Conservation (phyloP, 345 rosid genomes). For the Hibiscus syriacus region DNA sequence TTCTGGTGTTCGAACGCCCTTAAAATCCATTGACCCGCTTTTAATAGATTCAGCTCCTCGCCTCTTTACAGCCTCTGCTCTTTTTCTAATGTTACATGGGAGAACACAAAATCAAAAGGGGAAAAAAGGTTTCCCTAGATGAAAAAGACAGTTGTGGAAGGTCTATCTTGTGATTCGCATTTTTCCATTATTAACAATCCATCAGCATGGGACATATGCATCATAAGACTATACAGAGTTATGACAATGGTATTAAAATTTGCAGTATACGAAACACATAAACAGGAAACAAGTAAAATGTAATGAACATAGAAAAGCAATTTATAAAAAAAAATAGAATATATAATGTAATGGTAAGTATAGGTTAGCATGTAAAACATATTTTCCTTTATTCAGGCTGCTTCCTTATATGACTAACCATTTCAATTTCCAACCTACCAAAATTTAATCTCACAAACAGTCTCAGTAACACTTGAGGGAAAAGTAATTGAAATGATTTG, state of each 20-base stretch:
- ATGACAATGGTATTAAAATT: background rate
- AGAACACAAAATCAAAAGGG: constrained; percentile 1
- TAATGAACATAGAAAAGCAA: no score
- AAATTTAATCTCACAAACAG: no score
- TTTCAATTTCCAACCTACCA: no score
- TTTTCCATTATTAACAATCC: background rate
- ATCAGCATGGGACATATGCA: background rate
- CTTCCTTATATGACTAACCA: no score
- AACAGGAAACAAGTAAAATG: background rate
- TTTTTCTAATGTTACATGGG: constrained; percentile 38
- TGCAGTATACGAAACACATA: background rate
- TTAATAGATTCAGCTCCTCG: constrained; percentile 67
- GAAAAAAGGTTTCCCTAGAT: no score
- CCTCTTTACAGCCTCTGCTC: constrained; percentile 48
- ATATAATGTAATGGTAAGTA: no score
- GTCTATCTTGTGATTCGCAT: background rate
- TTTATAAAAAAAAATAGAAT: no score
- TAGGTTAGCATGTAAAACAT: no score
- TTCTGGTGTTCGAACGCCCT: constrained; percentile 44
- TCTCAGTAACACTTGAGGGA: background rate
- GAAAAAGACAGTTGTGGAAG: background rate
- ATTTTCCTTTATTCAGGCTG: no score
- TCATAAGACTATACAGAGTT: background rate
- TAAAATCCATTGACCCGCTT: constrained; percentile 44
- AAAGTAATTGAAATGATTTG: background rate